These are phyloP conservation scores for Cicer cuneatum DNA, from an alignment of 306 rosid genomes.

Conservation along the genomic window DNA sequence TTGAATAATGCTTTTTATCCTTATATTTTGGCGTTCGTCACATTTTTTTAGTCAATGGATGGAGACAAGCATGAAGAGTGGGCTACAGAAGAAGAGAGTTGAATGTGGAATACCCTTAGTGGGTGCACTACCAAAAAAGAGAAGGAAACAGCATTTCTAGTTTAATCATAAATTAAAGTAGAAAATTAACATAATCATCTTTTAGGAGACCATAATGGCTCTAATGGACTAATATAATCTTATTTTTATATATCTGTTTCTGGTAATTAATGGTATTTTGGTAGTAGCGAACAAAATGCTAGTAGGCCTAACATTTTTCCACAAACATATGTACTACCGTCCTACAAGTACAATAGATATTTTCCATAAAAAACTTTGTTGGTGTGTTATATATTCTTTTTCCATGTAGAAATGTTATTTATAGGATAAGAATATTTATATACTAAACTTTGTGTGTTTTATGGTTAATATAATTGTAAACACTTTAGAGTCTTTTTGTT, in stretches of 20 bases:
- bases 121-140: slow-evolving; percentile 60
- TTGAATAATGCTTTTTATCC: slow-evolving; percentile 53
- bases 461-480: no score
- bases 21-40: slow-evolving; percentile 59
- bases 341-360: slow-evolving; percentile 34
- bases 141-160: slow-evolving; percentile 53
- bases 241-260: slow-evolving; percentile 6
- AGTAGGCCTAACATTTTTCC: slow-evolving; percentile 23
- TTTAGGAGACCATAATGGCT: slow-evolving; percentile 50
- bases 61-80: slow-evolving; percentile 59
- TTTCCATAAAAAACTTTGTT: slow-evolving; percentile 22
- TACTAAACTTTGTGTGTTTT: no score
- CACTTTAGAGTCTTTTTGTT: no score
- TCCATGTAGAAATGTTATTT: no score
- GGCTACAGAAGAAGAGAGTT: slow-evolving; percentile 54
- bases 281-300: slow-evolving; percentile 17
- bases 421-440: no score
- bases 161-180: slow-evolving; percentile 38
- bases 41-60: slow-evolving; percentile 63
- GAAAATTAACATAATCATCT: slow-evolving; percentile 42
- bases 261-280: slow-evolving; percentile 31
- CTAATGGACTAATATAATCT: slow-evolving; percentile 32
- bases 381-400: not conserved
- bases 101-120: slow-evolving; percentile 52
- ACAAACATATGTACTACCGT: slow-evolving; percentile 3